Base-by-base conservation (phyloP, 1,284 basidiomycete genomes). In the Chalciporus sp. region DNA sequence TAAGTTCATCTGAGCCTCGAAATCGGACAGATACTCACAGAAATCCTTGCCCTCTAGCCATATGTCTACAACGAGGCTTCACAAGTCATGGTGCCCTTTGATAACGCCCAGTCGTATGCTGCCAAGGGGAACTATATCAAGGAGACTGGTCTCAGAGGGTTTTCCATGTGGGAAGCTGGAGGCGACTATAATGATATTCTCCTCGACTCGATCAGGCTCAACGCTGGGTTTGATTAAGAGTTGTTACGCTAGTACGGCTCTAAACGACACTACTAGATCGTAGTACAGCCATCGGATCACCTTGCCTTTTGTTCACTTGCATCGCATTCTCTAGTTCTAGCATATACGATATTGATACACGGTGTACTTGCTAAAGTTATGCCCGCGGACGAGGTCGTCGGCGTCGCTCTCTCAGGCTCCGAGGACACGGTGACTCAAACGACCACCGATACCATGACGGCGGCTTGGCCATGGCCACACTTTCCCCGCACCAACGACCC, bases 41-140 rank as follows among this genome's bases (percentile, higher is more conserved):
- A 4, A 39, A 16, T n/a, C 16, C 37, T 54, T 16, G 11, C 31
- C 31, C 31, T 53, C 12, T 11, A 80, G 78, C 76, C 78, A 1
- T 82, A 73, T 57, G 72, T 81, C 12, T 82, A 81, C 60, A 73
- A 79, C 57, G 45, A 71, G 35, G 66, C 58, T 2, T 63, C 68
- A 17, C 23, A 74, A 46, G 71, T 75, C 27, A 71, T 74, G 70
- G 61, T 75, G 16, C 68, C 71, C 0, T 75, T 66, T 49, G 71
- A 74, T 51, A 64, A 74, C 52, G 66, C 72, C 11, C 51, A 59
- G 61, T 79, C 84, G 0, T 85, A 84, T 59, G 66, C 74, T 40
- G 79, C 76, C 43, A 88, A 88, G 68, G 85, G 83, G 7, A 59
- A 63, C 1, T 85, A 76, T 68, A 81, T 85, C 62, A 71, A 72